A percentile compares a stretch with the other conserved stretches of the same genome.
phyloP scores from a whole-genome alignment of 352 stramenopile genomes.

The Thraustochytrium striatum region DNA sequence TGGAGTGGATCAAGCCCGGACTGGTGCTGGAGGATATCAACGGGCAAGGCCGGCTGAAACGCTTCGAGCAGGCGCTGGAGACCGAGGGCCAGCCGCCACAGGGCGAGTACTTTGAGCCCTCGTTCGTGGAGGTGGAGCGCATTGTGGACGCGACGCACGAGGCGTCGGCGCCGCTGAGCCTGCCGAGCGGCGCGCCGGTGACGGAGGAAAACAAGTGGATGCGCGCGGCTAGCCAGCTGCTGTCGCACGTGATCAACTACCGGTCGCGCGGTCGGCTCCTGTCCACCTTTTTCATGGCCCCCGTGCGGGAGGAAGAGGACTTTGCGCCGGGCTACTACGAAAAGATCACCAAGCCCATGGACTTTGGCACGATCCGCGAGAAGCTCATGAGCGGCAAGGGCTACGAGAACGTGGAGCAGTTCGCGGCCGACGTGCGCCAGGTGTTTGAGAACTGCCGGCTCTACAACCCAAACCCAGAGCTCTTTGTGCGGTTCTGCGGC shows the following conservation, averaged over 20 bases:
- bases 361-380: slow-evolving; percentile 47
- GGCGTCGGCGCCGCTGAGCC: not conserved
- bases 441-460: slow-evolving; percentile 27
- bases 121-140: slow-evolving; percentile 33
- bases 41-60: slow-evolving; percentile 1
- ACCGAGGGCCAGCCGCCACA: not conserved
- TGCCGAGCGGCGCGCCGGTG: not conserved
- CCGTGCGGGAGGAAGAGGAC: slow-evolving; percentile 51
- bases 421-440: slow-evolving; percentile 17
- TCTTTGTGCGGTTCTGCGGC: slow-evolving; percentile 28
- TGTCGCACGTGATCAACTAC: slow-evolving; percentile 24
- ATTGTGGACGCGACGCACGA: slow-evolving; percentile 29
- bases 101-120: slow-evolving; percentile 39
- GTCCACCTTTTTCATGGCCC: slow-evolving; percentile 51
- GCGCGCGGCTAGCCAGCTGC: slow-evolving; percentile 14
- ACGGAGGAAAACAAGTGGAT: not conserved
- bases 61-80: not conserved
- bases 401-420: slow-evolving; percentile 13
- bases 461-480: slow-evolving; percentile 35
- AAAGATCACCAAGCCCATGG: slow-evolving; percentile 52
- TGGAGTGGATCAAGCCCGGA: slow-evolving; percentile 19
- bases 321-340: slow-evolving; percentile 51
- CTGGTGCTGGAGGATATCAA: slow-evolving; percentile 21
- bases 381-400: not conserved
- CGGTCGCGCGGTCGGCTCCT: not conserved